Evolutionary conservation across 805 yeast species (phyloP).

Genomic region (Candida namnaoensis): DNA sequence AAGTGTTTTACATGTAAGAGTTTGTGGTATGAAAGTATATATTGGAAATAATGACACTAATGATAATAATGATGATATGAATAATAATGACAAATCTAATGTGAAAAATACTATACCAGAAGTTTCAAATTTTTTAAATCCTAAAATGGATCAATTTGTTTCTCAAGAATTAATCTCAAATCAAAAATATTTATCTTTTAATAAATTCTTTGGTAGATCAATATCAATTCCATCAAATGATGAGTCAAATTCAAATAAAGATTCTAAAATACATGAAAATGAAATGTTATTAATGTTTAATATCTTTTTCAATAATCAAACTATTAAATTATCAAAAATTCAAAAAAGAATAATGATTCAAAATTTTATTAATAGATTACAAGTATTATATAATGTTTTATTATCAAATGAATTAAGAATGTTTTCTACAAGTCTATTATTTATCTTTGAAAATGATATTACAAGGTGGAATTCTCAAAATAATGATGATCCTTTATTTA

Average conservation of each 20-base stretch:
- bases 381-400: conserved; percentile 57
- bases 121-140: conserved; percentile 6
- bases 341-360: conserved; percentile 29
- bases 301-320: conserved; percentile 32
- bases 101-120: conserved; percentile 3
- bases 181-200: conserved; percentile 39
- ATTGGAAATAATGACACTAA: conserved; percentile 4
- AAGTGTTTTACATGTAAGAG: conserved; percentile 64
- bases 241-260: no score
- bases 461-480: conserved; percentile 38
- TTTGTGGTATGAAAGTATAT: conserved; percentile 80
- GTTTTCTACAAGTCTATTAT: conserved; percentile 63
- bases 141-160: conserved; percentile 4
- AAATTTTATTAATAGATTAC: conserved; percentile 50
- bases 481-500: conserved; percentile 30
- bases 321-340: conserved; percentile 15
- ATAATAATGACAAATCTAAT: not conserved
- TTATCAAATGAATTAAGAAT: conserved; percentile 54
- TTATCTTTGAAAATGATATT: conserved; percentile 64
- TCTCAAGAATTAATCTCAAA: conserved; percentile 7
- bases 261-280: conserved; percentile 5
- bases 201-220: conserved; percentile 66
- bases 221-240: conserved; percentile 23
- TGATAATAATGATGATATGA: conserved; percentile 1
- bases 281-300: conserved; percentile 37